A percentile compares a stretch with the other conserved stretches of the same genome.
phyloP scores from a whole-genome alignment of 257 asterid species.

The Solanum chiquidenum region DNA sequence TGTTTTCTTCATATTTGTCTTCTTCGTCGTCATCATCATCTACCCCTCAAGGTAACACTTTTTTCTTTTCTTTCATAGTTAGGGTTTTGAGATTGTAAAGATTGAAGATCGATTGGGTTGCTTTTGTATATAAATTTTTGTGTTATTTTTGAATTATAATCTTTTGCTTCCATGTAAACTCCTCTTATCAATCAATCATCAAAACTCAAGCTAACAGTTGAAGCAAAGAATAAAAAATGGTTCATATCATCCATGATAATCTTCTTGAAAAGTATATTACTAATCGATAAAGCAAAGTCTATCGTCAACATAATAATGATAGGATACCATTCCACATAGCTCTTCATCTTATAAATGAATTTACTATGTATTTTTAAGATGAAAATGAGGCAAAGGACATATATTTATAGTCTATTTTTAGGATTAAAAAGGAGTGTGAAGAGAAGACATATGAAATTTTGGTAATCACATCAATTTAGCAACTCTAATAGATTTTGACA shows the following conservation, averaged over 20 bases:
- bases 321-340: constrained; percentile 40
- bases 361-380: not conserved
- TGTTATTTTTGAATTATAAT: too few species aligned
- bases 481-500: not conserved
- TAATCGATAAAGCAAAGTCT: constrained; percentile 42
- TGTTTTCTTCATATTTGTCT: too few species aligned
- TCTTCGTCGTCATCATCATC: too few species aligned
- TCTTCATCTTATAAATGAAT: constrained; percentile 19
- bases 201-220: too few species aligned
- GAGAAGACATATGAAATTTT: not conserved
- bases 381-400: not conserved
- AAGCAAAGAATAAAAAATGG: constrained; percentile 3
- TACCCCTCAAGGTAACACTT: too few species aligned
- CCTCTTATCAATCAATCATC: too few species aligned
- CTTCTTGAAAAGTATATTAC: constrained; percentile 55
- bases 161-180: too few species aligned
- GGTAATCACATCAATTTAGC: not conserved
- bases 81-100: too few species aligned
- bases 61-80: too few species aligned
- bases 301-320: constrained; percentile 35
- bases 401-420: not conserved
- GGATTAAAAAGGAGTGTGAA: not conserved
- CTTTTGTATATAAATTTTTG: too few species aligned
- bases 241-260: constrained; percentile 40
- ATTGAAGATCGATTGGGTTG: too few species aligned